A percentile compares a stretch with the other conserved stretches of the same genome.
These are phyloP conservation scores for Bryoglossum gracile DNA, from an alignment of 495 filamentous ascomycete genomes.

Conservation along the genomic window DNA sequence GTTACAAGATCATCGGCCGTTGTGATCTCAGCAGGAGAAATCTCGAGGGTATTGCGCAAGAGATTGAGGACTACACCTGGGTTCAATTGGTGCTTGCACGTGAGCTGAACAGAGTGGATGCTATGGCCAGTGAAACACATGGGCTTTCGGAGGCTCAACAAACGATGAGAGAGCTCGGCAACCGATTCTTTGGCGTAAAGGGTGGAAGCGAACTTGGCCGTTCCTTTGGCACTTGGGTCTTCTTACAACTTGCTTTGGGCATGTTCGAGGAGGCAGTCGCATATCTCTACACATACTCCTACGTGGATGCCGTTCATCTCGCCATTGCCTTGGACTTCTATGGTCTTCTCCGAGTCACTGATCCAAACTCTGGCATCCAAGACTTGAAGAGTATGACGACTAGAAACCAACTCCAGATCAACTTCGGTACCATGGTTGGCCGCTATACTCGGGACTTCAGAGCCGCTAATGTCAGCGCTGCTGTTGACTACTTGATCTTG, in stretches of 20 bases:
- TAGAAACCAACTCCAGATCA: constrained; percentile 79
- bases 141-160: constrained; percentile 78
- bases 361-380: constrained; percentile 58
- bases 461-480: constrained; percentile 73
- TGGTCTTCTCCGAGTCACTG: constrained; percentile 77
- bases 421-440: constrained; percentile 86
- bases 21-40: constrained; percentile 78
- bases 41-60: constrained; percentile 71
- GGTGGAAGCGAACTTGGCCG: constrained; percentile 58
- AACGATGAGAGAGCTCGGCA: constrained; percentile 80
- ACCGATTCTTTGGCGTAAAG: constrained; percentile 68
- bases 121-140: constrained; percentile 81
- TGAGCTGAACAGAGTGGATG: constrained; percentile 74
- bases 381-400: constrained; percentile 64
- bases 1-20: constrained; percentile 94
- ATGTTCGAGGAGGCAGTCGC: constrained; percentile 93
- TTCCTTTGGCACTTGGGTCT: constrained; percentile 78
- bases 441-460: constrained; percentile 96
- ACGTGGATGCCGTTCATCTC: constrained; percentile 91
- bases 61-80: constrained; percentile 95
- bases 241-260: constrained; percentile 79
- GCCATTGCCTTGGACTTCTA: constrained; percentile 87
- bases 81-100: constrained; percentile 87
- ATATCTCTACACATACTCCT: constrained; percentile 82
- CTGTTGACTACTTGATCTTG: constrained; percentile 86